Conservation (phyloP, 116 monocot genomes). For the Trichopus zeylanicus region DNA sequence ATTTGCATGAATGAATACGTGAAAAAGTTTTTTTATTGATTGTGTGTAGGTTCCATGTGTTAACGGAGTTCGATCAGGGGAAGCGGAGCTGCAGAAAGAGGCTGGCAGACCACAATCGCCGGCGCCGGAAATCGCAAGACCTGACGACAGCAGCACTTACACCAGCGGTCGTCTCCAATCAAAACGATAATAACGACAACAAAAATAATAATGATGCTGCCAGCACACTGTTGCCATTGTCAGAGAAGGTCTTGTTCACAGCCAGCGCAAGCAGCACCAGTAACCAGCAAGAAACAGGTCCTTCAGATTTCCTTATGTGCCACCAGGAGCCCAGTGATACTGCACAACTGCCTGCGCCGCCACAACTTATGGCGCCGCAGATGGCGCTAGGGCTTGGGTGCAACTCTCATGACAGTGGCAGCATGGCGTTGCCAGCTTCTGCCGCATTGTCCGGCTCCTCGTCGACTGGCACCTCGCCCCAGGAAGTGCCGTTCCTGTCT, state of each 20-base stretch:
- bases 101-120: constrained; percentile 55
- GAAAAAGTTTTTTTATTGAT: neutral
- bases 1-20: neutral
- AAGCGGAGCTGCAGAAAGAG: constrained; percentile 70
- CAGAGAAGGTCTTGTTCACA: constrained; percentile 5
- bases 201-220: neutral
- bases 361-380: neutral
- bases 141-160: constrained; percentile 1
- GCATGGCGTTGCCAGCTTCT: neutral
- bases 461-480: constrained; percentile 11
- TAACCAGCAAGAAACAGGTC: neutral
- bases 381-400: constrained; percentile 25
- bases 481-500: constrained; percentile 2
- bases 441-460: constrained; percentile 22
- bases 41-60: constrained; percentile 47
- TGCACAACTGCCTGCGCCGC: neutral
- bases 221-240: neutral
- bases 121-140: constrained; percentile 51
- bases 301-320: neutral
- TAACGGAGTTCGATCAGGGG: constrained; percentile 60
- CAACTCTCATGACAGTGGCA: neutral
- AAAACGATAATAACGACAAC: neutral
- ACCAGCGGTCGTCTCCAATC: neutral
- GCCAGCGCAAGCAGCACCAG: constrained; percentile 2
- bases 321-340: neutral